Evolutionary conservation across 768 basidiomycete species (phyloP).

Genomic region (Podaxis rugospora): DNA sequence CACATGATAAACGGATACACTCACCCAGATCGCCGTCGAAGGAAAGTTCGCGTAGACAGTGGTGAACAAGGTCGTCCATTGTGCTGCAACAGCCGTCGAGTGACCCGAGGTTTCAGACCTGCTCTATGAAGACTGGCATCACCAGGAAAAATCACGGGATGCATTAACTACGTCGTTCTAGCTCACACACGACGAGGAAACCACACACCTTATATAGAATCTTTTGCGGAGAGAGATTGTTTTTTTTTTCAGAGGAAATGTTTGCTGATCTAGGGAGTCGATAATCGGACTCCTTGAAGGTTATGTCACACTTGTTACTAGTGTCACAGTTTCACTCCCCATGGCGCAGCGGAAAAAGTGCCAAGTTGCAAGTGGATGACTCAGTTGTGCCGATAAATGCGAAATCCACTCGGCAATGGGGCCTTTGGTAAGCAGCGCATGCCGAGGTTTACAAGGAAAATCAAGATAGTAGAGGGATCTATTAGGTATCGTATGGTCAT

Average conservation of each 20-base stretch:
- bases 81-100: not conserved
- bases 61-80: conserved; percentile 85
- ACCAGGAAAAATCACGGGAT: not conserved
- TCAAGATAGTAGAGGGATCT: not conserved
- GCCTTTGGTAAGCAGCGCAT: not conserved
- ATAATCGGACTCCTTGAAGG: not conserved
- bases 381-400: not conserved
- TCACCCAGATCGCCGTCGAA: conserved; percentile 90
- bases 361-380: not conserved
- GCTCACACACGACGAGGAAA: not conserved
- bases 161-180: not conserved
- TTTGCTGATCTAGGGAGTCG: conserved; percentile 1
- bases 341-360: not conserved
- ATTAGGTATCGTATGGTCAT: conserved; percentile 6
- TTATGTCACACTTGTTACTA: not conserved
- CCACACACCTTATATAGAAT: not conserved
- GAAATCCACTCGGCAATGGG: not conserved
- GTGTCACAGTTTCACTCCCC: conserved; percentile 1
- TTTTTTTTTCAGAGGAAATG: not conserved
- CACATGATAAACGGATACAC: conserved; percentile 33
- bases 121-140: not conserved
- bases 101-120: not conserved
- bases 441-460: not conserved
- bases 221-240: not conserved
- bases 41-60: conserved; percentile 80